These are phyloP conservation scores for Flaveria brownii DNA, from an alignment of 129 eudicot genomes.

Conservation along the genomic window DNA sequence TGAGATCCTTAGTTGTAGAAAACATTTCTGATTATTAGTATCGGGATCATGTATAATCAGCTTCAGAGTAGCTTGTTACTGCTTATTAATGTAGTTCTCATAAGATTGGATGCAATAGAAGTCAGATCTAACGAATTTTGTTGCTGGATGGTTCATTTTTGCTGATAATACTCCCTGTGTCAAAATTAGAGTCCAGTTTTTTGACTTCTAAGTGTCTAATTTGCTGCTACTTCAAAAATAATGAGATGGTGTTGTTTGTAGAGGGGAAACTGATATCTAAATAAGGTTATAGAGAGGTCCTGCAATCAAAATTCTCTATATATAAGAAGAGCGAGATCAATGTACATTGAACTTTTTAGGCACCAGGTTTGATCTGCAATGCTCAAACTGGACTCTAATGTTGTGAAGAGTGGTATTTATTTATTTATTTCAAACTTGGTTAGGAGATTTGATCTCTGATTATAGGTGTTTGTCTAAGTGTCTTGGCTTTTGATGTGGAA, in stretches of 20 bases:
- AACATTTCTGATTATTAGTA: not conserved
- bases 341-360: conserved; percentile 2
- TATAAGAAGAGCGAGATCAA: not conserved
- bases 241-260: not conserved
- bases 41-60: conserved; percentile 12
- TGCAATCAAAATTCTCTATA: not conserved
- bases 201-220: conserved; percentile 1
- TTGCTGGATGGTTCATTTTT: conserved; percentile 11
- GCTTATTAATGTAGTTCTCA: not conserved
- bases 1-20: not conserved
- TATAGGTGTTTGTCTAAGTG: not conserved
- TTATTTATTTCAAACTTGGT: not conserved
- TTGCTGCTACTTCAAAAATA: not conserved
- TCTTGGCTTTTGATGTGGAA: not conserved
- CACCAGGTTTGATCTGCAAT: not conserved
- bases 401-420: conserved; percentile 9
- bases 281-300: not conserved
- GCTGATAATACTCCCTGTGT: conserved; percentile 5
- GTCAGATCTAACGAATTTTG: not conserved
- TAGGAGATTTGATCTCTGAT: conserved; percentile 9
- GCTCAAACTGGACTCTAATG: conserved; percentile 10
- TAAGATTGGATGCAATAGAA: not conserved
- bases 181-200: not conserved
- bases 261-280: not conserved
- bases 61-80: conserved; percentile 12